These are phyloP conservation scores for Eragrostis tef DNA, from an alignment of 202 grass and related monocot genomes.

Conservation along the genomic window DNA sequence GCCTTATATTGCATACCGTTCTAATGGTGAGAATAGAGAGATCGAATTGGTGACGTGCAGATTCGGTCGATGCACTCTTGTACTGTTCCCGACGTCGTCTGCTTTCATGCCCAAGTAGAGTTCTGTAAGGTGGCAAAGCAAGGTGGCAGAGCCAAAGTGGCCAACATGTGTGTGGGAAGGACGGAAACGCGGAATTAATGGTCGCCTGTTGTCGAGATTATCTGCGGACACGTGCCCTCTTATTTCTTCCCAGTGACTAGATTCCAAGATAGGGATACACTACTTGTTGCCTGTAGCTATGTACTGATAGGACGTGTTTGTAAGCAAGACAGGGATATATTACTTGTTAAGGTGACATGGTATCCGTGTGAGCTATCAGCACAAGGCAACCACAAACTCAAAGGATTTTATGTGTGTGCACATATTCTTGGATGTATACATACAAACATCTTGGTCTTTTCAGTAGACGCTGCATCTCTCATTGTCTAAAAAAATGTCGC, in stretches of 20 bases:
- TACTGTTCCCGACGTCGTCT: too few relatives aligned
- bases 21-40: too few relatives aligned
- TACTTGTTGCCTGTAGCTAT: neutral
- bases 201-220: neutral
- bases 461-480: neutral
- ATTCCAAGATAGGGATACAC: neutral
- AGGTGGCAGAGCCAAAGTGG: too few relatives aligned
- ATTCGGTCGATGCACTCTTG: too few relatives aligned
- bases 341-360: conserved; percentile 8
- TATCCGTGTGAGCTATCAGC: neutral
- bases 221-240: neutral
- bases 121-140: too few relatives aligned
- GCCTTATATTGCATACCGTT: too few relatives aligned
- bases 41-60: too few relatives aligned
- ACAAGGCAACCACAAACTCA: neutral
- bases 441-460: neutral
- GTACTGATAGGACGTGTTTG: neutral
- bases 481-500: neutral
- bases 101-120: too few relatives aligned
- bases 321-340: neutral
- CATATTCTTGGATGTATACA: neutral
- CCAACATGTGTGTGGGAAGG: too few relatives aligned
- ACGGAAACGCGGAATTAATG: too few relatives aligned
- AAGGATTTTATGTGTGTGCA: neutral
- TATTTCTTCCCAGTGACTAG: neutral